phyloP scores from a whole-genome alignment of 73 alveolate species.

The Tetrahymena thermophila region DNA sequence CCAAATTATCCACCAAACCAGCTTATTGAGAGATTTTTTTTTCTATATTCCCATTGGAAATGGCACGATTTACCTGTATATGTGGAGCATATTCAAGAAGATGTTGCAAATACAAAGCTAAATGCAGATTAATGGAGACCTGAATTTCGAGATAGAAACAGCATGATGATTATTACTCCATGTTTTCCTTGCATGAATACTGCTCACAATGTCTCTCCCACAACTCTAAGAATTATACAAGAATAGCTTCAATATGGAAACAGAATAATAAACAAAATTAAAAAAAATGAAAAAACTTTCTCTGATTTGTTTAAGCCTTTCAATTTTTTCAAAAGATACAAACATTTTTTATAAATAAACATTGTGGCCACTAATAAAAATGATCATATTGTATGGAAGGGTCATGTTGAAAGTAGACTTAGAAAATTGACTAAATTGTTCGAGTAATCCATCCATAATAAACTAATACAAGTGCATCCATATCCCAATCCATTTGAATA shows the following conservation, averaged over 20 bases:
- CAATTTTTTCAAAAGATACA: conserved; percentile 68
- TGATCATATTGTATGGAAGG: conserved; percentile 51
- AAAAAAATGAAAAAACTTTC: conserved; percentile 60
- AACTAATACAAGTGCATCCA: conserved; percentile 11
- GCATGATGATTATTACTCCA: conserved; percentile 90
- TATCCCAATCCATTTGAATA: conserved; percentile 34
- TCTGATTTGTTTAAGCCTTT: conserved; percentile 71
- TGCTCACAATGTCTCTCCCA: conserved; percentile 71
- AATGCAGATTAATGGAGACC: conserved; percentile 16
- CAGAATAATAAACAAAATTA: conserved; percentile 55
- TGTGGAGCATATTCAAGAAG: conserved; percentile 66
- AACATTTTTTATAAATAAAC: conserved; percentile 71
- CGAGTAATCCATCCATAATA: conserved; percentile 14
- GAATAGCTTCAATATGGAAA: conserved; percentile 71
- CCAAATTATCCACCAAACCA: conserved; percentile 79
- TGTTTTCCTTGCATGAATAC: conserved; percentile 94
- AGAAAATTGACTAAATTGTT: conserved; percentile 34
- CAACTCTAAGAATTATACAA: conserved; percentile 73
- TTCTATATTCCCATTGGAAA: conserved; percentile 73
- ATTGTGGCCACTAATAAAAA: conserved; percentile 53
- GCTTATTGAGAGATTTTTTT: conserved; percentile 83
- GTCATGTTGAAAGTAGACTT: conserved; percentile 42
- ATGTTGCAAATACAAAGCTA: conserved; percentile 52
- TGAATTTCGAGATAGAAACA: conserved; percentile 25
- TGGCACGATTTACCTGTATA: conserved; percentile 88